Percentiles rank a stretch among this genome's conserved stretches.
Evolutionary conservation across 108 stramenopile genomes (phyloP).

Genomic region (Tribonema minus): DNA sequence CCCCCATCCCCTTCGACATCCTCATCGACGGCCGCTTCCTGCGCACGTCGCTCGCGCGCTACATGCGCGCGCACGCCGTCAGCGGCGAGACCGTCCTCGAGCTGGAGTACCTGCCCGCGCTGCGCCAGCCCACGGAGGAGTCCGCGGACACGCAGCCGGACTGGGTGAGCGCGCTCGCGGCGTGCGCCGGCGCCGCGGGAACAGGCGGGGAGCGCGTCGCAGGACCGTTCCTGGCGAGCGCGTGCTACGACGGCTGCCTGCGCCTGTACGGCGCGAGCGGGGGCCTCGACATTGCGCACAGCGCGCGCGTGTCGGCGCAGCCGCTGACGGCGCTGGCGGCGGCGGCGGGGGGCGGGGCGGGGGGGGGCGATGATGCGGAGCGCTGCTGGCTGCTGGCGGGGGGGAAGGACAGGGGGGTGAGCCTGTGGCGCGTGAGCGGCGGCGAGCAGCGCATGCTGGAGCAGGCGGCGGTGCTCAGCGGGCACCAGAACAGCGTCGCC

Average conservation of each 20-base stretch:
- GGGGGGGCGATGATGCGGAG: too few species aligned
- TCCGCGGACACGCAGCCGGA: conserved; percentile 33
- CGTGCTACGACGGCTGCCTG: conserved; percentile 44
- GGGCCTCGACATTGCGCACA: too few species aligned
- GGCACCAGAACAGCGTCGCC: conserved; percentile 20
- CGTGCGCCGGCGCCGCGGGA: not conserved
- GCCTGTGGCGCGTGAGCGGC: too few species aligned
- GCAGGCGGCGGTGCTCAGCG: conserved; percentile 7
- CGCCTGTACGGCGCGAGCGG: conserved; percentile 42
- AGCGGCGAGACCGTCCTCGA: conserved; percentile 44
- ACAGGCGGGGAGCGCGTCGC: not conserved
- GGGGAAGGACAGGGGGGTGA: too few species aligned
- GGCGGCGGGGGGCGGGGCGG: too few species aligned
- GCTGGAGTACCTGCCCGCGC: conserved; percentile 47
- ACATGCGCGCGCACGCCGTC: conserved; percentile 15
- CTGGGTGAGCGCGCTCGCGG: conserved; percentile 42
- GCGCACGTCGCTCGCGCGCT: conserved; percentile 7
- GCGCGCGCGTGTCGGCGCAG: too few species aligned
- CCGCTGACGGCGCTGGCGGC: too few species aligned
- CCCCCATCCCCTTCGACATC: conserved; percentile 47
- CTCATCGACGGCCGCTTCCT: conserved; percentile 38
- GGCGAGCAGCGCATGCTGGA: too few species aligned
- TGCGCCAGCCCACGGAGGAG: conserved; percentile 32
- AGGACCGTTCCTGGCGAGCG: conserved; percentile 32
- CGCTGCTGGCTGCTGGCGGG: too few species aligned